These are phyloP conservation scores for Exophiala lecanii-corni DNA, from an alignment of 2,329 filamentous ascomycete species.

Conservation along the genomic window DNA sequence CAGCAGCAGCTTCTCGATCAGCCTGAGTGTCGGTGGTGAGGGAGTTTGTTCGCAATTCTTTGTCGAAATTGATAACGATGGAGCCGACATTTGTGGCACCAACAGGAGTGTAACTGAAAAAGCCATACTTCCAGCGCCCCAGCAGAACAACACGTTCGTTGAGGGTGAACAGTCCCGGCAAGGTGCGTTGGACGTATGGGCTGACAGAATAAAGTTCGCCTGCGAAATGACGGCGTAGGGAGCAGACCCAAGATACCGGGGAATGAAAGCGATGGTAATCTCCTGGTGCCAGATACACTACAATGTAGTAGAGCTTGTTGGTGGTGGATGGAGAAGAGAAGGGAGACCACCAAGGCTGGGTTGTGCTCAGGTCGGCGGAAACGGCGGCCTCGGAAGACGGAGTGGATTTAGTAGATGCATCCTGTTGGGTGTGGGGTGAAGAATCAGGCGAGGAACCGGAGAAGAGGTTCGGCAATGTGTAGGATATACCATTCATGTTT, in stretches of 20 bases:
- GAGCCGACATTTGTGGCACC: slow-evolving; percentile 96
- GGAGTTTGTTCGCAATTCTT: slow-evolving; percentile 86
- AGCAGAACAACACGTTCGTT: slow-evolving; percentile 94
- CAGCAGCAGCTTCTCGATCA: slow-evolving; percentile 77
- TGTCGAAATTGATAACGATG: slow-evolving; percentile 95
- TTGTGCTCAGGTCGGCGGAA: slow-evolving; percentile 69
- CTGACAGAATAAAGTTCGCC: slow-evolving; percentile 94
- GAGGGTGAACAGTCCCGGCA: slow-evolving; percentile 90
- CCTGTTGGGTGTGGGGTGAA: slow-evolving; percentile 61
- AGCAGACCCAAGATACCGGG: slow-evolving; percentile 90
- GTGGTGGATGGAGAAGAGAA: slow-evolving; percentile 52
- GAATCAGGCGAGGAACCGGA: slow-evolving; percentile 60
- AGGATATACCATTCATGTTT: slow-evolving; percentile 87
- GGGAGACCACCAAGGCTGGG: slow-evolving; percentile 71
- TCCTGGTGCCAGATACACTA: slow-evolving; percentile 92
- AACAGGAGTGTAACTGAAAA: slow-evolving; percentile 94
- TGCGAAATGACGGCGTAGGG: slow-evolving; percentile 92
- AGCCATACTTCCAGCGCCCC: slow-evolving; percentile 92
- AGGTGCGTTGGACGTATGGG: slow-evolving; percentile 85
- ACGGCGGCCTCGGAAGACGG: slow-evolving; percentile 77
- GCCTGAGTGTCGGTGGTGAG: slow-evolving; percentile 88
- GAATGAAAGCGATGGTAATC: slow-evolving; percentile 99
- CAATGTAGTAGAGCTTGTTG: slow-evolving; percentile 82
- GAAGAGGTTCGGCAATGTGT: slow-evolving; percentile 82
- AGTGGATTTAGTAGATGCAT: slow-evolving; percentile 65